Evolutionary conservation across 2,329 filamentous ascomycete species (phyloP).

Genomic region (Microdochium paspali): DNA sequence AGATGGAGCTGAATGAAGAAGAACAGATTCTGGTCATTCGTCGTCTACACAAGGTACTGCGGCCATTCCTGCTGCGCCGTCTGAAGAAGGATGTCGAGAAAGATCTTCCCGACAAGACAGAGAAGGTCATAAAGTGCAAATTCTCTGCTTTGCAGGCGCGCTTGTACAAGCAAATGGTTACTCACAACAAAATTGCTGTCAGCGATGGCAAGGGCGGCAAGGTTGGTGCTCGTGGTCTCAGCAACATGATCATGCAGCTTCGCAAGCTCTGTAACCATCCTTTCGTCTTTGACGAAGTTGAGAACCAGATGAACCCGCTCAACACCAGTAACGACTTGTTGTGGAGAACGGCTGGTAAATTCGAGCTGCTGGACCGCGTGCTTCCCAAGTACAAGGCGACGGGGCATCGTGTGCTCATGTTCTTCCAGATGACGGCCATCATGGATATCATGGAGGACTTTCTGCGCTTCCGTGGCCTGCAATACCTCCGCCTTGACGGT

Average conservation of each 20-base stretch:
- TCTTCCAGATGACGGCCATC: slow-evolving; percentile 99
- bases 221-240: slow-evolving; percentile 85
- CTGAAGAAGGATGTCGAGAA: slow-evolving; percentile 99
- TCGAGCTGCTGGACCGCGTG: slow-evolving; percentile 86
- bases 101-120: slow-evolving; percentile 96
- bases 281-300: slow-evolving; percentile 95
- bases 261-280: slow-evolving; percentile 98
- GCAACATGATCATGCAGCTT: slow-evolving; percentile 99
- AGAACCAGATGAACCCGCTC: slow-evolving; percentile 92
- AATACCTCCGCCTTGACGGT: slow-evolving; percentile 89
- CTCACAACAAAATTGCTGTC: slow-evolving; percentile 87
- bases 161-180: slow-evolving; percentile 95
- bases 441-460: slow-evolving; percentile 99
- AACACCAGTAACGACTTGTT: slow-evolving; percentile 84
- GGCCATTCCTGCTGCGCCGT: slow-evolving; percentile 94
- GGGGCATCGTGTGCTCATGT: slow-evolving; percentile 95
- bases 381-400: slow-evolving; percentile 87
- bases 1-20: slow-evolving; percentile 99
- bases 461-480: slow-evolving; percentile 69
- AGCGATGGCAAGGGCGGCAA: slow-evolving; percentile 94
- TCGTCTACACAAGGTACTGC: slow-evolving; percentile 93
- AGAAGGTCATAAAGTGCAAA: slow-evolving; percentile 98
- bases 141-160: slow-evolving; percentile 91
- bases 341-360: slow-evolving; percentile 95
- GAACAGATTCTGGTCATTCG: slow-evolving; percentile 97